A percentile compares a stretch with the other conserved stretches of the same genome.
These are phyloP conservation scores for Colletotrichum sp. DNA, from an alignment of 2,329 filamentous ascomycete species.

Conservation along the genomic window DNA sequence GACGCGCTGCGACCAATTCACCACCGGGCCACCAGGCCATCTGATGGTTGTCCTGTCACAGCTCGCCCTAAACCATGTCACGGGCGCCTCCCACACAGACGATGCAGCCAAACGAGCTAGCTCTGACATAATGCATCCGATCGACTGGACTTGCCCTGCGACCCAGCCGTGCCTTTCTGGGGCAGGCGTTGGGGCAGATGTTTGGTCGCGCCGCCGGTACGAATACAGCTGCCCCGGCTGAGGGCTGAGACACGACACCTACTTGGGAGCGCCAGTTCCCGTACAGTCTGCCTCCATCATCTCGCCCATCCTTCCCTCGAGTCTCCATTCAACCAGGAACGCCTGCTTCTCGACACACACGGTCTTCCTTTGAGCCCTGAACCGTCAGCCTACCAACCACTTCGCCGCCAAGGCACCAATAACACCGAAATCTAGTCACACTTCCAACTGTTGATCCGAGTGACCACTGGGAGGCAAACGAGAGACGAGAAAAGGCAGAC, in stretches of 20 bases:
- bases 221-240: background rate
- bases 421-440: slow-evolving; percentile 5
- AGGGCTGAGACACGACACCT: slow-evolving; percentile 11
- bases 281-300: background rate
- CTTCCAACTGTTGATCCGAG: background rate
- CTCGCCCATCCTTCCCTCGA: background rate
- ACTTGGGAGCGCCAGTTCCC: background rate
- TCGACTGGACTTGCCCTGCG: background rate
- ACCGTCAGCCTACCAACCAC: slow-evolving; percentile 18
- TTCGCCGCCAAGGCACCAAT: slow-evolving; percentile 12
- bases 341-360: background rate
- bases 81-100: background rate
- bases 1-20: background rate
- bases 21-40: background rate
- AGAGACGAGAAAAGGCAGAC: background rate
- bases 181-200: background rate
- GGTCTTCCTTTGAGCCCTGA: background rate
- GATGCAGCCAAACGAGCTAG: slow-evolving; percentile 1
- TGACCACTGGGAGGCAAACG: background rate
- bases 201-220: background rate
- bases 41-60: slow-evolving; percentile 10
- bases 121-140: slow-evolving; percentile 14
- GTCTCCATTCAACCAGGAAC: background rate
- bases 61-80: slow-evolving; percentile 19
- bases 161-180: slow-evolving; percentile 13